Conservation (phyloP, 1,139 yeast genomes). For the Geotrichum phurueaensis region DNA sequence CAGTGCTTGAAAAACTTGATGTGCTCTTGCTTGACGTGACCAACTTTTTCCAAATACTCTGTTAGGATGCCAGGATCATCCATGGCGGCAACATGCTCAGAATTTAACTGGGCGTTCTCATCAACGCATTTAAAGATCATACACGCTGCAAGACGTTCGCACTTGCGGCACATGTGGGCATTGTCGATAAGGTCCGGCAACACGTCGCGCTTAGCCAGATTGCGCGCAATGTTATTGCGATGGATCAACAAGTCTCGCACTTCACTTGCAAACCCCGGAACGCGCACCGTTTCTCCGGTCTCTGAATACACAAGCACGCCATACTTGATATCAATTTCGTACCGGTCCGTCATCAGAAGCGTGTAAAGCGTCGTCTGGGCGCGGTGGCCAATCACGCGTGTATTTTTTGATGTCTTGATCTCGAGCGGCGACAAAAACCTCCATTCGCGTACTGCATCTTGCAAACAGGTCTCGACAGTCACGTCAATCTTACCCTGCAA, state of each 20-base stretch:
- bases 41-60: slow-evolving; percentile 7
- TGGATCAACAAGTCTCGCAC: slow-evolving; percentile 60
- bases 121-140: slow-evolving; percentile 32
- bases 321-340: slow-evolving; percentile 57
- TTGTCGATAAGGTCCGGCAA: slow-evolving; percentile 58
- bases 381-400: slow-evolving; percentile 59
- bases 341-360: slow-evolving; percentile 69
- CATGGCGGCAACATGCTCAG: not conserved
- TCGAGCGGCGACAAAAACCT: slow-evolving; percentile 65
- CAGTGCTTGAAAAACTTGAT: slow-evolving; percentile 58
- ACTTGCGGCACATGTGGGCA: slow-evolving; percentile 55
- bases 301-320: slow-evolving; percentile 74
- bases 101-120: slow-evolving; percentile 53
- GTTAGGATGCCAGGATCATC: not conserved
- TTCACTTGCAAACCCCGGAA: slow-evolving; percentile 40
- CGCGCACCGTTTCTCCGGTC: slow-evolving; percentile 48
- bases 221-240: slow-evolving; percentile 64
- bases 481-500: slow-evolving; percentile 86
- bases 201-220: slow-evolving; percentile 39
- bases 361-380: slow-evolving; percentile 90
- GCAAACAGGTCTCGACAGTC: slow-evolving; percentile 53
- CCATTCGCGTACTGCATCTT: slow-evolving; percentile 5
- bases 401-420: slow-evolving; percentile 70
- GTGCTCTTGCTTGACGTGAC: slow-evolving; percentile 3
- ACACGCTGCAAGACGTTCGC: slow-evolving; percentile 58